Base-by-base conservation (phyloP, 169 alveolate genomes). In the Eimeria brunetti region DNA sequence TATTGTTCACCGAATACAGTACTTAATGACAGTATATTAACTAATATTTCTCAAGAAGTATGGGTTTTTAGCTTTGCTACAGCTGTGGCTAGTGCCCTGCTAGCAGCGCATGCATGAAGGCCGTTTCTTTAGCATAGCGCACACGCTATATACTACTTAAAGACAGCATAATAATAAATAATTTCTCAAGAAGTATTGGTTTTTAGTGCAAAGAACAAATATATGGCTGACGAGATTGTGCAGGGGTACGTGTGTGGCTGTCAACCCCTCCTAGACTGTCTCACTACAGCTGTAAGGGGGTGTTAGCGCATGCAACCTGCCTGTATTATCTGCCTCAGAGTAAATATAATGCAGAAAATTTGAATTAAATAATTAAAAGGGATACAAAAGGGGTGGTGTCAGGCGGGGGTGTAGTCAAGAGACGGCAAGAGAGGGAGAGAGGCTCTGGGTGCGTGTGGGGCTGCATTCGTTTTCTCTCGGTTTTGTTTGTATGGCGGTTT, bases 381-480 rank as follows among this genome's bases (percentile, higher is more conserved):
- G 16, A 33, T 33, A 30, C 2, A 22, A 30, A 30, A 67, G 33
- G 1, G 11, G 33, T 12, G 2, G 3, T 11, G 5, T 33, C 1
- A 7, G 2, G 49, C 1, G 9, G 4, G 49, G 0, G 24, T 11
- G 24, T 5, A 67, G 5, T 2, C 27, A 11, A 33, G 78, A 67
- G 78, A 67, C n/a, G 78, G 27, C 16, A 49, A 49, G 56, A 49
- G 56, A 49, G 11, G 56, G 56, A n/a, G 78, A 30, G 78, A 49
- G 56, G 56, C 16, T 5, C 56, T 49, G 56, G 78, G 78, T 67
- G 78, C 78, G n/a, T n/a, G 78, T n/a, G 78, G 78, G 78, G 78
- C 78, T 67, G 78, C 46, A 49, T 49, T 22, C 27, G 6, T 8
- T 67, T 33, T 67, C 78, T 33, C 49, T 67, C 49, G 44, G n/a